phyloP scores from a whole-genome alignment of 306 rosid genomes.

The Pachyrhizus erosus region DNA sequence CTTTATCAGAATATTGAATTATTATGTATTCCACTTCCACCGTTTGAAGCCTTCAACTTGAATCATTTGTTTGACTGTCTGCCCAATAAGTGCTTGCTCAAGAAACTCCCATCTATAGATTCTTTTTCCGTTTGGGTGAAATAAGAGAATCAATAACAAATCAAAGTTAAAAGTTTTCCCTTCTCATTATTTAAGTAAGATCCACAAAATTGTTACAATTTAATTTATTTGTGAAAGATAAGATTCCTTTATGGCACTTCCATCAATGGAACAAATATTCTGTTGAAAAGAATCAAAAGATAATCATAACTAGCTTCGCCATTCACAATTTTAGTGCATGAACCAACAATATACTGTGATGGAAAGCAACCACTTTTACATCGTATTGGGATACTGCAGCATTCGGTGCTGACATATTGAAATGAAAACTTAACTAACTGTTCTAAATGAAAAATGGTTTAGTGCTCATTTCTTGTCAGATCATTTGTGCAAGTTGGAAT shows the following conservation, averaged over 20 bases:
- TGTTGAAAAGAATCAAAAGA: constrained; percentile 16
- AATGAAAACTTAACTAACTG: not conserved
- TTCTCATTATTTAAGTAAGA: not conserved
- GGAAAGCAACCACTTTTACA: not conserved
- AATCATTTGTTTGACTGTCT: constrained; percentile 33
- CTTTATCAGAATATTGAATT: constrained; percentile 40
- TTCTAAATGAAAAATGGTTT: not conserved
- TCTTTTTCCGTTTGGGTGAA: constrained; percentile 25
- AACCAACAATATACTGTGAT: not conserved
- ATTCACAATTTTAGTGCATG: constrained; percentile 12
- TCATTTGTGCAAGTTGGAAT: constrained; percentile 18
- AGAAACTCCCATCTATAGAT: not conserved
- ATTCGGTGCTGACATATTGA: constrained; percentile 15
- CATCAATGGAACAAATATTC: not conserved
- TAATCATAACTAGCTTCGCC: not conserved
- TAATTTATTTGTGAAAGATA: not conserved
- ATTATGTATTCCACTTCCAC: constrained; percentile 41
- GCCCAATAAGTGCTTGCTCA: constrained; percentile 16
- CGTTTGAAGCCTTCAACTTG: constrained; percentile 28
- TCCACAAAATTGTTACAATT: not conserved
- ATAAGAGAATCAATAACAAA: not conserved
- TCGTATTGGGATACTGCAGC: not conserved
- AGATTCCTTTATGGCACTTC: not conserved
- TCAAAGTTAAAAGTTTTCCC: not conserved
- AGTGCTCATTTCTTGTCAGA: constrained; percentile 8